Percentiles rank a stretch among this genome's conserved stretches.
Evolutionary conservation across 2,329 filamentous ascomycete genomes (phyloP).

Genomic region (Sporothrix pallida): DNA sequence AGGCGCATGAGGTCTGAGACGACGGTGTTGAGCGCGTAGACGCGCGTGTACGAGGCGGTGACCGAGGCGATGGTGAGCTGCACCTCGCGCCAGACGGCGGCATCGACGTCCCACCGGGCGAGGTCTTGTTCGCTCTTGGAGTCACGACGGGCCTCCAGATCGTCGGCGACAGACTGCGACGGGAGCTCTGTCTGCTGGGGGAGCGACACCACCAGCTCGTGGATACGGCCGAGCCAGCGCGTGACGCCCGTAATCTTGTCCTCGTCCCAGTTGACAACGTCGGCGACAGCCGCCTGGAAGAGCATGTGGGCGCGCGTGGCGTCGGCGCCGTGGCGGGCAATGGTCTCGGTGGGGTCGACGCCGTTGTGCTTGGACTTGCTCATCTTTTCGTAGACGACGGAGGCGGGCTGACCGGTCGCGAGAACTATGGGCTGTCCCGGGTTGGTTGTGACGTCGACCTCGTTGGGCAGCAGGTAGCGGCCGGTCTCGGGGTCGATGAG

Average conservation of each 20-base stretch:
- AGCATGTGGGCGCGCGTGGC: constrained; percentile 84
- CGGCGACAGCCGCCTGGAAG: constrained; percentile 83
- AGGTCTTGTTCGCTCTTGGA: constrained; percentile 40
- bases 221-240: constrained; percentile 75
- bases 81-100: constrained; percentile 65
- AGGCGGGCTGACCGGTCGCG: constrained; percentile 63
- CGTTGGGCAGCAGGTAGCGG: constrained; percentile 75
- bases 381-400: constrained; percentile 85
- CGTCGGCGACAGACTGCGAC: constrained; percentile 31
- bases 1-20: constrained; percentile 83
- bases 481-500: constrained; percentile 76
- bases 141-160: constrained; percentile 38
- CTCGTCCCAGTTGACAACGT: constrained; percentile 88
- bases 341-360: constrained; percentile 77
- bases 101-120: constrained; percentile 55
- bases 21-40: constrained; percentile 81
- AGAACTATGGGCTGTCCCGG: constrained; percentile 64
- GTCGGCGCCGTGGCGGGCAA: constrained; percentile 78
- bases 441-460: constrained; percentile 69
- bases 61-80: constrained; percentile 72
- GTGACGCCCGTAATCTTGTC: constrained; percentile 80
- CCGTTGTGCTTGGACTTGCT: constrained; percentile 94
- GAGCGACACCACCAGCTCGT: constrained; percentile 58
- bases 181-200: not conserved
- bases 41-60: constrained; percentile 69